Evolutionary conservation across 2,329 filamentous ascomycete species (phyloP).

Genomic region (Diaporthe citriasiana): DNA sequence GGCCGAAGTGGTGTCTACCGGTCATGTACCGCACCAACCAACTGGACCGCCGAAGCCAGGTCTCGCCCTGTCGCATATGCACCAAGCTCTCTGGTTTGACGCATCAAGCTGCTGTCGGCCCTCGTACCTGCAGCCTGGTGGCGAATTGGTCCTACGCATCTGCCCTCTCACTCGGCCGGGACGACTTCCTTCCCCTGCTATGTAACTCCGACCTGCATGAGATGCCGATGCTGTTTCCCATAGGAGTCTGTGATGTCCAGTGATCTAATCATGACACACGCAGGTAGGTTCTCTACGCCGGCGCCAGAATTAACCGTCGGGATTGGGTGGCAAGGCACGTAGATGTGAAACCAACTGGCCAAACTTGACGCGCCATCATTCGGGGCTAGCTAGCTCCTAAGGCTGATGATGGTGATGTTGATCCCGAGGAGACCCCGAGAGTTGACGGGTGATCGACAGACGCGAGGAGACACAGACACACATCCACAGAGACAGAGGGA

Average conservation of each 20-base stretch:
- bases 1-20: background rate
- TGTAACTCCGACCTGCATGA: no score
- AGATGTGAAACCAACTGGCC: no score
- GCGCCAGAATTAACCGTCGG: background rate
- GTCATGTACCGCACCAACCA: background rate
- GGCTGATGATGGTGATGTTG: background rate
- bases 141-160: background rate
- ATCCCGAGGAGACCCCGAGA: conserved; percentile 25
- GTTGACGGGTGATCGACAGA: conserved; percentile 23
- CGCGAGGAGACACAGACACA: background rate
- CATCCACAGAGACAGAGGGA: background rate
- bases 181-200: no score
- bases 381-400: background rate
- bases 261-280: background rate
- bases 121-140: background rate
- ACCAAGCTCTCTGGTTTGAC: background rate
- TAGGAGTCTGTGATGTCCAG: no score
- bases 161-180: background rate
- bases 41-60: background rate
- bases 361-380: background rate
- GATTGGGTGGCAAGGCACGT: background rate
- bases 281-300: background rate
- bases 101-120: no score
- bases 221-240: background rate
- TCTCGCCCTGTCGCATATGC: background rate